A percentile compares a stretch with the other conserved stretches of the same genome.
phyloP scores from a whole-genome alignment of 208 protist species.

The Leishmania gerbilli region DNA sequence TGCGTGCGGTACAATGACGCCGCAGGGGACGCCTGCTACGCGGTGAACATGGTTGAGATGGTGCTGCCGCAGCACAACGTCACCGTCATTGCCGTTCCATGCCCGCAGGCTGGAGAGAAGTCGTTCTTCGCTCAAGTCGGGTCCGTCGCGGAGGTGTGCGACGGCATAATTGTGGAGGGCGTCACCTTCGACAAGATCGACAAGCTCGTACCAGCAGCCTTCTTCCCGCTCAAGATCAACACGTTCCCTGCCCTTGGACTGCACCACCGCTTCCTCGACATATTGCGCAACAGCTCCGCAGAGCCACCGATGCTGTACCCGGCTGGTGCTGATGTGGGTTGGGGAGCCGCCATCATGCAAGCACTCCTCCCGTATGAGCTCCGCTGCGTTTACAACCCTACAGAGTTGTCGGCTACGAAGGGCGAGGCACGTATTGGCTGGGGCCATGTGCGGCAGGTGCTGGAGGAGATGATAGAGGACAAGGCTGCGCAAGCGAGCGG shows the following conservation, averaged over 20 bases:
- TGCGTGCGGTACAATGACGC: conserved; percentile 42
- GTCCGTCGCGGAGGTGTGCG: conserved; percentile 43
- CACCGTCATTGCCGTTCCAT: conserved; percentile 72
- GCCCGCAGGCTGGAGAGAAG: conserved; percentile 61
- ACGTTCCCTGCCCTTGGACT: conserved; percentile 80
- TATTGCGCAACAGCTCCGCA: conserved; percentile 41
- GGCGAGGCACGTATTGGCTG: conserved; percentile 80
- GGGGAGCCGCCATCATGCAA: conserved; percentile 47
- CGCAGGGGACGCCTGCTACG: conserved; percentile 39
- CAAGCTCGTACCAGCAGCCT: conserved; percentile 57
- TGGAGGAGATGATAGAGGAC: conserved; percentile 48
- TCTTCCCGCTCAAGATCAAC: conserved; percentile 79
- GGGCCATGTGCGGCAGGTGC: conserved; percentile 69
- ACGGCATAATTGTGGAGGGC: conserved; percentile 76
- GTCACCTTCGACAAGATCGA: conserved; percentile 73
- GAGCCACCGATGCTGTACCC: conserved; percentile 88
- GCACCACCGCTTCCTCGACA: conserved; percentile 83
- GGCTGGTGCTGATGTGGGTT: conserved; percentile 43
- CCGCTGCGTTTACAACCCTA: conserved; percentile 78
- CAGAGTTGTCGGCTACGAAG: conserved; percentile 73
- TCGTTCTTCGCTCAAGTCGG: conserved; percentile 69
- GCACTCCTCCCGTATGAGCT: conserved; percentile 73
- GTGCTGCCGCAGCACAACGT: conserved; percentile 45
- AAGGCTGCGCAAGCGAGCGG: not conserved
- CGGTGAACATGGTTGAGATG: conserved; percentile 74